Conservation (phyloP, 2,329 filamentous ascomycete species). For the Cordyceps sp. region DNA sequence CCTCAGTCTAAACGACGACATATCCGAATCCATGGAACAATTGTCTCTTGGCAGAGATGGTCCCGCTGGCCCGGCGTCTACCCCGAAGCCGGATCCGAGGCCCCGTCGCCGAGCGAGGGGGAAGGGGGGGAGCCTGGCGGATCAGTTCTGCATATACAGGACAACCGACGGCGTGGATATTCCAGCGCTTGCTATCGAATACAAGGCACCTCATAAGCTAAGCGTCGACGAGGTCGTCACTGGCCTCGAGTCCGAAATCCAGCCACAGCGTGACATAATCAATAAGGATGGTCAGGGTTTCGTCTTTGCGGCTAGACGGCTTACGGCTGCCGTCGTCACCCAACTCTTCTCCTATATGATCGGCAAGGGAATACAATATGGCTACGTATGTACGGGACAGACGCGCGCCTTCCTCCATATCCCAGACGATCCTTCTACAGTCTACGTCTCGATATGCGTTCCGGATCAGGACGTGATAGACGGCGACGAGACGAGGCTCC, state of each 20-base stretch:
- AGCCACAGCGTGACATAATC: slow-evolving; percentile 14
- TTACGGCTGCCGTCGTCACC: slow-evolving; percentile 21
- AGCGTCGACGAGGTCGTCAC: slow-evolving; percentile 13
- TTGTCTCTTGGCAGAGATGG: slow-evolving; percentile 5
- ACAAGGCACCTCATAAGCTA: slow-evolving; percentile 18
- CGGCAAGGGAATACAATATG: slow-evolving; percentile 15
- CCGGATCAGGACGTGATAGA: slow-evolving; percentile 16
- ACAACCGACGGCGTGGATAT: slow-evolving; percentile 1
- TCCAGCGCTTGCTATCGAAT: slow-evolving; percentile 1
- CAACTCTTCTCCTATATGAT: slow-evolving; percentile 24
- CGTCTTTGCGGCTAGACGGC: slow-evolving; percentile 11
- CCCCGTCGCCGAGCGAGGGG: slow-evolving; percentile 7
- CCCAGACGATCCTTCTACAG: slow-evolving; percentile 12
- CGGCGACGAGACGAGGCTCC: slow-evolving; percentile 15
- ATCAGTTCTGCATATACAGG: slow-evolving; percentile 14
- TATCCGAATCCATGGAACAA: slow-evolving; percentile 10
- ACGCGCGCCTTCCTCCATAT: slow-evolving; percentile 18
- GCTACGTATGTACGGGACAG: slow-evolving; percentile 18
- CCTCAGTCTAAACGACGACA: slow-evolving; percentile 9
- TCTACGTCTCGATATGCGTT: slow-evolving; percentile 16
- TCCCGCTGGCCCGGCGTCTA: neutral
- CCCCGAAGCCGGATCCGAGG: neutral
- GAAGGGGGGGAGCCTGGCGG: slow-evolving; percentile 13
- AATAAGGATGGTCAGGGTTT: slow-evolving; percentile 14
- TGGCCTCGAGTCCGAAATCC: slow-evolving; percentile 16